A percentile compares a stretch with the other conserved stretches of the same genome.
Evolutionary conservation across 768 basidiomycete species (phyloP).

Genomic region (Cystobasidium onofrii): DNA sequence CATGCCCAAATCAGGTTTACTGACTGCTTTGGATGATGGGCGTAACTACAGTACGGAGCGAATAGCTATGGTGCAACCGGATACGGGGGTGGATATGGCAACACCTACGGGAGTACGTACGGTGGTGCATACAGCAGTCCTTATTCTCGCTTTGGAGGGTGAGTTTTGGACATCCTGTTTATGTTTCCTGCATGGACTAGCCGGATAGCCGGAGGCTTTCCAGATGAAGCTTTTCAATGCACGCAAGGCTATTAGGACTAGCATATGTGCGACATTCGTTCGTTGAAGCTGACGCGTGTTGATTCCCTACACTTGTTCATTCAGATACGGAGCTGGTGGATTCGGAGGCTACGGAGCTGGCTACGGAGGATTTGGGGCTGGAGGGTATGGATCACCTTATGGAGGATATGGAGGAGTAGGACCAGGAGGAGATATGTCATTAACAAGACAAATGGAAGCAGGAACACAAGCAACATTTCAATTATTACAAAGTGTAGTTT

Average conservation of each 20-base stretch:
- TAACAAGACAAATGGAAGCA: conserved; percentile 77
- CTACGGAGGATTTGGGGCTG: conserved; percentile 23
- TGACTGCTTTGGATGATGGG: too few relatives aligned
- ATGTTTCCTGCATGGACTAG: too few relatives aligned
- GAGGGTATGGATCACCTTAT: conserved; percentile 33
- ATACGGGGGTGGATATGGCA: conserved; percentile 1
- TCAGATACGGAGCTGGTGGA: conserved; percentile 14
- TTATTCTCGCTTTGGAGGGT: conserved; percentile 14
- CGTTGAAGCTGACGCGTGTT: too few relatives aligned
- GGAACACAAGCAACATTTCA: conserved; percentile 88
- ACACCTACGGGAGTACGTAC: not conserved
- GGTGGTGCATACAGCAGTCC: not conserved
- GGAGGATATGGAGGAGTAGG: conserved; percentile 32
- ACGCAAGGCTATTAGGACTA: too few relatives aligned
- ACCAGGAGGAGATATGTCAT: conserved; percentile 42
- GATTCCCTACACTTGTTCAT: too few relatives aligned
- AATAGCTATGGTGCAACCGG: not conserved
- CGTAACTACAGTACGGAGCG: not conserved
- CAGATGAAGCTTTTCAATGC: too few relatives aligned
- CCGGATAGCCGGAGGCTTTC: too few relatives aligned
- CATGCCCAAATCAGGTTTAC: too few relatives aligned
- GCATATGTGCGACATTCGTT: too few relatives aligned
- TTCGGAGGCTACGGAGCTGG: conserved; percentile 3
- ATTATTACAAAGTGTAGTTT: conserved; percentile 86
- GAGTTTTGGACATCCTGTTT: too few relatives aligned